Base-by-base conservation (phyloP, 106 monocot genomes). In the Dioscorea zingiberensis region DNA sequence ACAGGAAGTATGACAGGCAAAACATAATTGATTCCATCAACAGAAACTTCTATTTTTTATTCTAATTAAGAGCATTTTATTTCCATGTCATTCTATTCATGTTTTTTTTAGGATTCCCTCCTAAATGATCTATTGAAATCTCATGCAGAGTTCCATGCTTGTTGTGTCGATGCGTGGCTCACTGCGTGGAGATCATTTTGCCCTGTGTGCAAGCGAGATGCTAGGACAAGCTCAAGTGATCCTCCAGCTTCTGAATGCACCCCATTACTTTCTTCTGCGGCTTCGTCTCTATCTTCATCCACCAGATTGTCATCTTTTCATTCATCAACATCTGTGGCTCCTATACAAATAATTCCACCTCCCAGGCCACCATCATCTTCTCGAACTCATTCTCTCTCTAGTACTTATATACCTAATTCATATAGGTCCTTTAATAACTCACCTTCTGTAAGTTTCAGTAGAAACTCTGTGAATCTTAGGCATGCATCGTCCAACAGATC, bases 201-300 rank as follows among this genome's bases (percentile, higher is more conserved):
- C 63, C 94, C 94, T 18, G 77, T 94, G 24, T 94, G 94, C 81
- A 94, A 94, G 77, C 75, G 77, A 62, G 95, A 95, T 65, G 95
- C 88, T 23, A 80, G 80, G 27, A 78, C 68, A 27, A 72, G 67
- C 68, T 75, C 70, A 16, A 45, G 64, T 15, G 63, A 73, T 44
- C 76, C 71, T 19, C 91, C 88, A 23, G 72, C 91, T 22, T 83
- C 88, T 3, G 91, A 91, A 58, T 66, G 62, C 66, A 88, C 95
- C 30, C 91, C 95, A 4, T 68, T 91, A 24, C 80, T 95, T 14
- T 71, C 77, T 32, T 26, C 82, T 32, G 61, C 44, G 48, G 59
- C 78, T 15, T 44, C 71, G 25, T 74, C 84, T 63, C 65, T 76
- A 24, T 21, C 60, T 21, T 69, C 73, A 13, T 29, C 69, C 22